Evolutionary conservation across 1,284 basidiomycete species (phyloP), one percentile per base, ranked within the genome.

Genomic region (Sporisorium scitamineum): DNA sequence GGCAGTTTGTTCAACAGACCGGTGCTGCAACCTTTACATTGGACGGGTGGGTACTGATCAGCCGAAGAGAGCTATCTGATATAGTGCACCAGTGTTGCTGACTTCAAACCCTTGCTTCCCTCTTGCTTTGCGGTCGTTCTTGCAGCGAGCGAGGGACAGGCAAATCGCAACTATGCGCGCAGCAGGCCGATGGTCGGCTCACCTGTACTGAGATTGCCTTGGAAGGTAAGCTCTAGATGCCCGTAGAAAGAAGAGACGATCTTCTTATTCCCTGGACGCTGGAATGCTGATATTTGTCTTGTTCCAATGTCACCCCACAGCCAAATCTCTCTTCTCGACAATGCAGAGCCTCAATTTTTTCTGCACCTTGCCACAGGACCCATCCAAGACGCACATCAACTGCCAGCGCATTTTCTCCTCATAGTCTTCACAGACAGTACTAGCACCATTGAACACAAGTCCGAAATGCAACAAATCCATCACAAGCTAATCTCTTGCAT

Each of bases 301-400:
- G 8, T 22, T n/a, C n/a, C 27, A 27, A n/a, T 24, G 27, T 10
- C 26, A 31, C n/a, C 5, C 39, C 34, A 51, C 52, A 78, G 76
- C 76, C 48, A 75, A 72, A 42, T 65, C 73, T 5, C 72, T 78
- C 20, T 78, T 78, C 54, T 65, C 71, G 59, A 75, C 76, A 26
- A 78, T 78, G 76, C 72, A 78, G 37, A 76, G 71, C 65, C 76
- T 78, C 66, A 70, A 76, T 57, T 78, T 78, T 52, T 78, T 78
- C 62, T 78, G 76, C 59, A 67, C 71, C 4, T 56, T 78, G 55
- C 76, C 76, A 10, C 76, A 78, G 31, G 76, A 78, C 26, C 76
- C 76, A 26, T 31, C 66, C 34, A 75, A 76, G 59, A 76, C 76
- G 16, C 70, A 78, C 60, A 78, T 78, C 70, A 76, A 70, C 59